A percentile compares a stretch with the other conserved stretches of the same genome.
phyloP scores from a whole-genome alignment of 2,329 filamentous ascomycete species.

The Dactylellina leptospora region DNA sequence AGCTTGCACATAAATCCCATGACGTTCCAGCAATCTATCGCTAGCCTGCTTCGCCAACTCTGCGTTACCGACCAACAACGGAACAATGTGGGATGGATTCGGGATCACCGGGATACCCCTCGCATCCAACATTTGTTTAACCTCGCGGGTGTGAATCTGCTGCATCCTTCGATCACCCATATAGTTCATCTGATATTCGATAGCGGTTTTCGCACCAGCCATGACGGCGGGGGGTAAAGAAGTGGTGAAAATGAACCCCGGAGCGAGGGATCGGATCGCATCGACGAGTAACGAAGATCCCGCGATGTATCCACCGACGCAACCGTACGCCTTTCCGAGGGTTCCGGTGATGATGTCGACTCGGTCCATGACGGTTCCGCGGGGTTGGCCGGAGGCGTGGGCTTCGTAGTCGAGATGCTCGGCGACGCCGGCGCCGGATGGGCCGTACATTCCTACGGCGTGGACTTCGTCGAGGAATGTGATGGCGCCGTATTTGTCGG shows the following conservation, averaged over 20 bases:
- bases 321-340: conserved; percentile 96
- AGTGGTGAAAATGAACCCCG: conserved; percentile 98
- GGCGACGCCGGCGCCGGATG: conserved; percentile 91
- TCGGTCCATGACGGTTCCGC: conserved; percentile 91
- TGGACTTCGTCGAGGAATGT: conserved; percentile 99
- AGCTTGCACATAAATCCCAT: conserved; percentile 95
- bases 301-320: conserved; percentile 96
- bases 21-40: conserved; percentile 86
- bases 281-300: conserved; percentile 87
- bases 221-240: conserved; percentile 95
- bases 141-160: conserved; percentile 93
- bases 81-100: conserved; percentile 96
- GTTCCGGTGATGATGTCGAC: conserved; percentile 98
- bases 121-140: conserved; percentile 81
- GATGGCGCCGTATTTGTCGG: conserved; percentile 95
- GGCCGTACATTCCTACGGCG: conserved; percentile 98
- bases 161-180: conserved; percentile 88
- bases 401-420: conserved; percentile 96
- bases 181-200: conserved; percentile 90
- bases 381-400: conserved; percentile 76
- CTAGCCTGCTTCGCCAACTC: conserved; percentile 91
- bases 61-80: conserved; percentile 90
- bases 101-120: conserved; percentile 95
- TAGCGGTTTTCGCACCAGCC: conserved; percentile 89
- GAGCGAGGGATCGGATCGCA: conserved; percentile 89